phyloP scores from a whole-genome alignment of 1,284 basidiomycete genomes.

The Acaromyces ingoldii region DNA sequence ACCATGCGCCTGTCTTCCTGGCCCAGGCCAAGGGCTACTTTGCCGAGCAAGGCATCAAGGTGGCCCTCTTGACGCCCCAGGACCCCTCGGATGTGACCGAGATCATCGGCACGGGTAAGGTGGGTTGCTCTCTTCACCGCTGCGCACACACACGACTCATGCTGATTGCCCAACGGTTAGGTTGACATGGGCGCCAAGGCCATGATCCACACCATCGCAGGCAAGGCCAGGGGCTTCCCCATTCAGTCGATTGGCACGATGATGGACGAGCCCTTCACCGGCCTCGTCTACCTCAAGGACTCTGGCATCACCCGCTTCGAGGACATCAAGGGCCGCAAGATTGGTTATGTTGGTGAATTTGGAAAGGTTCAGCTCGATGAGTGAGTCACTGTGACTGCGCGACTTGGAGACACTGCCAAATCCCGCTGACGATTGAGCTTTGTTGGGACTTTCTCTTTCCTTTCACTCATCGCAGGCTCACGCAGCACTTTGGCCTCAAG shows the following conservation, averaged over 20 bases:
- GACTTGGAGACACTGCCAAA: background rate
- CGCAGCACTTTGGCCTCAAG: conserved; percentile 37
- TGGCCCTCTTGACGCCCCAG: conserved; percentile 52
- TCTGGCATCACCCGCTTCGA: conserved; percentile 51
- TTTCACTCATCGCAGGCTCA: conserved; percentile 22
- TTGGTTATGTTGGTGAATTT: conserved; percentile 54
- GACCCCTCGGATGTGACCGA: conserved; percentile 45
- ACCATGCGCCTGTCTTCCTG: conserved; percentile 52
- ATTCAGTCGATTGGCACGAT: conserved; percentile 52
- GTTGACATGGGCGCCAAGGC: conserved; percentile 53
- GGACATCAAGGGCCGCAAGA: conserved; percentile 52
- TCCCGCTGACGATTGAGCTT: too few species aligned
- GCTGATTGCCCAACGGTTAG: too few species aligned
- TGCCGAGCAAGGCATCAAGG: conserved; percentile 51
- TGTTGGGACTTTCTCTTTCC: too few species aligned
- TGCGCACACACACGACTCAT: too few species aligned
- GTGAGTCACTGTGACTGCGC: background rate
- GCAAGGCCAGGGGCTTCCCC: conserved; percentile 50
- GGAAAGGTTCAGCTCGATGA: conserved; percentile 51
- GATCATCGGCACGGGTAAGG: conserved; percentile 50
- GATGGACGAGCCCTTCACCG: conserved; percentile 53
- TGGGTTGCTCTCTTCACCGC: too few species aligned
- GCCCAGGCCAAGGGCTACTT: conserved; percentile 49
- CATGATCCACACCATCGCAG: conserved; percentile 53
- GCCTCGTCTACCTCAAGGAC: conserved; percentile 52